Evolutionary conservation across 2,329 filamentous ascomycete species (phyloP).

Genomic region (Ramularia collo-cygni): DNA sequence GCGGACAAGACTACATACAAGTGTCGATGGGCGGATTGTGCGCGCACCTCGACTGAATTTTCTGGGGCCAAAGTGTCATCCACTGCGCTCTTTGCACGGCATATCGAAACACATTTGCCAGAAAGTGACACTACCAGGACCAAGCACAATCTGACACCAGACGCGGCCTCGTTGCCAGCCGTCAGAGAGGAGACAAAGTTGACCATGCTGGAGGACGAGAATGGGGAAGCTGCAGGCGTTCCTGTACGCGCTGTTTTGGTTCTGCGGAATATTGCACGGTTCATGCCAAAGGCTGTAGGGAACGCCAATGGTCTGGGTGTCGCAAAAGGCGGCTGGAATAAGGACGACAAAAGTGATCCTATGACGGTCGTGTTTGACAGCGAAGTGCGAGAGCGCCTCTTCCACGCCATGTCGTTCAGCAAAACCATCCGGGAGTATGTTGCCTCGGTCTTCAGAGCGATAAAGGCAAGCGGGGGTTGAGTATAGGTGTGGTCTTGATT

Average conservation of each 20-base stretch:
- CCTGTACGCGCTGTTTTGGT: conserved; percentile 73
- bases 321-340: conserved; percentile 12
- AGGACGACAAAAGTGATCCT: conserved; percentile 15
- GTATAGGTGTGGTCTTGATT: neutral
- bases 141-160: conserved; percentile 20
- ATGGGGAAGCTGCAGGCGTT: conserved; percentile 61
- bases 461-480: conserved; percentile 13
- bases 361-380: conserved; percentile 17
- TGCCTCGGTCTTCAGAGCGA: conserved; percentile 18
- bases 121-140: conserved; percentile 30
- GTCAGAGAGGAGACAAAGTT: conserved; percentile 28
- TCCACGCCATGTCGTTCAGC: conserved; percentile 21
- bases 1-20: conserved; percentile 38
- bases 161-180: conserved; percentile 9
- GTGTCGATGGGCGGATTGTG: conserved; percentile 64
- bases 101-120: conserved; percentile 63
- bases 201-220: conserved; percentile 45
- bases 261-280: conserved; percentile 66
- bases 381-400: conserved; percentile 20
- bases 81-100: conserved; percentile 33
- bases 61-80: conserved; percentile 10
- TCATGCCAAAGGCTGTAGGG: conserved; percentile 26
- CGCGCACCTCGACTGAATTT: conserved; percentile 43
- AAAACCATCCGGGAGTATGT: conserved; percentile 20
- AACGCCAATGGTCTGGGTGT: conserved; percentile 8